Evolutionary conservation across 306 rosid species (phyloP), one percentile per base, ranked within the genome.

Genomic region (Vigna mungo): DNA sequence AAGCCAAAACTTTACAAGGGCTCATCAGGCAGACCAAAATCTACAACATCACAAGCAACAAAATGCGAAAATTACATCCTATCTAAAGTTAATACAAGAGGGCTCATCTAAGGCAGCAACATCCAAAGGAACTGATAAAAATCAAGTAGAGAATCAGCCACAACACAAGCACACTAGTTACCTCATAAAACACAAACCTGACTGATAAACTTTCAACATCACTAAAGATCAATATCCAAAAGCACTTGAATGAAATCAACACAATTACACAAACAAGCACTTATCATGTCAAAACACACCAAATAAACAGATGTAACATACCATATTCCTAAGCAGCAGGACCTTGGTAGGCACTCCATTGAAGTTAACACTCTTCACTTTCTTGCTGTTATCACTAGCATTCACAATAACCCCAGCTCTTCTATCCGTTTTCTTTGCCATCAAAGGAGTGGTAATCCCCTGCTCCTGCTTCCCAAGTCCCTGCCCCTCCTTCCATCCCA

Each of bases 401-500:
- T 95, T 95, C 17, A 95, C 97, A 77, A 95, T 95, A 74, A 95
- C 99, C 23, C 99, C 99, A 13, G 97, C 99, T 52, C 99, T 66
- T 47, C 96, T 84, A 76, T 95, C 97, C 0, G 99, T 95, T 74
- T 95, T 95, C 93, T 84, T 95, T 0, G 99, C 99, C 97, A 95
- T 90, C 86, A 95, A 82, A 16, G 99, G 99, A 56, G 97, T 95
- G 9, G 97, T 95, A 9, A 95, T 95, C 74, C 99, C 99, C 80
- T 95, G 99, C 81, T 95, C 97, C 76, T 88, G 99, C 74, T 86
- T 95, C 74, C 99, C 99, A 32, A 95, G 94, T 65, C 99, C 99
- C 73, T 95, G 99, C 48, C 99, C 99, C 65, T 92, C 85, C 74
- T 95, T 95, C 99, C 99, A 95, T 72, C 99, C 99, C 99, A 95